Percentiles rank a stretch among this genome's conserved stretches.
Conservation (phyloP, 2,329 filamentous ascomycete genomes). For the Tolypocladium sp. region DNA sequence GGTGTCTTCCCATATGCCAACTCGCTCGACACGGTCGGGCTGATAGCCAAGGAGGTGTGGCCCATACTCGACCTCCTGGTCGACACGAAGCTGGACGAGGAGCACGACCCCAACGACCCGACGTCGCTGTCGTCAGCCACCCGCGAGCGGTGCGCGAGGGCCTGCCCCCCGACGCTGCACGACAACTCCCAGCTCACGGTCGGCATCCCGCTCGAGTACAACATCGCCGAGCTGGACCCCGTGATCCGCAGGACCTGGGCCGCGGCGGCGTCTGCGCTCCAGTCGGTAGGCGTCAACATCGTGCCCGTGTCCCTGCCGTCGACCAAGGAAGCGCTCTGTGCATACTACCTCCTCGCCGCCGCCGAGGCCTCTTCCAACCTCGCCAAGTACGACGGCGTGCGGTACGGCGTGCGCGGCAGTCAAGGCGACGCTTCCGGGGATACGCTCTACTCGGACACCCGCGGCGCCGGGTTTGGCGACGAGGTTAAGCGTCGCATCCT, state of each 20-base stretch:
- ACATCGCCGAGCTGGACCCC: constrained; percentile 69
- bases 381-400: constrained; percentile 93
- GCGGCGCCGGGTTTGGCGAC: constrained; percentile 66
- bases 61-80: constrained; percentile 42
- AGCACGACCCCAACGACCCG: constrained; percentile 62
- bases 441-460: constrained; percentile 68
- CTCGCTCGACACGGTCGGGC: constrained; percentile 81
- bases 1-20: constrained; percentile 90
- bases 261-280: constrained; percentile 48
- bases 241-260: constrained; percentile 63
- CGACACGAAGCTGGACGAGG: constrained; percentile 35
- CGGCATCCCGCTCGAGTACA: constrained; percentile 68
- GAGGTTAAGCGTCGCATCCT: constrained; percentile 85
- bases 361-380: constrained; percentile 95
- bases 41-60: constrained; percentile 51
- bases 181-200: constrained; percentile 32
- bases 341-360: constrained; percentile 92
- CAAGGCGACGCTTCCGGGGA: constrained; percentile 45
- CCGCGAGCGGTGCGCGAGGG: constrained; percentile 37
- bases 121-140: constrained; percentile 56
- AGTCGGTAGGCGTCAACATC: constrained; percentile 58
- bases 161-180: constrained; percentile 12
- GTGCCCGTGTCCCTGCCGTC: constrained; percentile 72
- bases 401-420: constrained; percentile 61
- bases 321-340: constrained; percentile 76